phyloP scores from a whole-genome alignment of 805 yeast species.

The Brettanomyces nanus region DNA sequence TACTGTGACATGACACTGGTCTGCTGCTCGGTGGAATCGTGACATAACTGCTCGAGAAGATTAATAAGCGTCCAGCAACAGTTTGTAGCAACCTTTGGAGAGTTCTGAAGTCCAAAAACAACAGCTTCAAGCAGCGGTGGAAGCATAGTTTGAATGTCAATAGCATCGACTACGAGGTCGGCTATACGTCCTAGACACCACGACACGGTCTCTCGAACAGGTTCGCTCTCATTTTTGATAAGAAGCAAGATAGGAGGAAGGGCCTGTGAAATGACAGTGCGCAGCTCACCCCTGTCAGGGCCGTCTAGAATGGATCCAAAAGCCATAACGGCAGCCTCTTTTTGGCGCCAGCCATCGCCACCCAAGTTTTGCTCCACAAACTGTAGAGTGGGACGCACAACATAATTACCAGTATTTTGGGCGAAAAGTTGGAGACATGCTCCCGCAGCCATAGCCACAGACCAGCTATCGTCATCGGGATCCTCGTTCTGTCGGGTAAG shows the following conservation, averaged over 20 bases:
- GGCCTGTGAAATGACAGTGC: constrained; percentile 69
- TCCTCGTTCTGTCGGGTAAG: constrained; percentile 88
- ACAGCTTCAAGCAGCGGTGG: constrained; percentile 70
- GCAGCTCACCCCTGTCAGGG: constrained; percentile 68
- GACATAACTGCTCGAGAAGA: constrained; percentile 72
- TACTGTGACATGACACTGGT: constrained; percentile 67
- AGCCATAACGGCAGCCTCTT: constrained; percentile 99
- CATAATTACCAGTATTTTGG: constrained; percentile 77
- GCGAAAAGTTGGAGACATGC: constrained; percentile 94
- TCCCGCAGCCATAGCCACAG: constrained; percentile 97
- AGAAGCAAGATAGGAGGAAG: constrained; percentile 66
- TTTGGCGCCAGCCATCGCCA: constrained; percentile 64
- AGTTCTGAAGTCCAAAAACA: constrained; percentile 75
- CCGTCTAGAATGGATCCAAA: constrained; percentile 96
- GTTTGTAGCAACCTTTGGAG: constrained; percentile 90
- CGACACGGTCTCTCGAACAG: constrained; percentile 93
- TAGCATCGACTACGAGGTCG: constrained; percentile 72
- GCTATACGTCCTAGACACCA: constrained; percentile 98
- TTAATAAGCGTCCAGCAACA: constrained; percentile 97
- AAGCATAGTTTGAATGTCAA: constrained; percentile 56
- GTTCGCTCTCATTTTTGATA: constrained; percentile 67
- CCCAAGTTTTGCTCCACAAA: constrained; percentile 74
- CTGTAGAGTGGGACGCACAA: constrained; percentile 74
- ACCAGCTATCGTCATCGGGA: constrained; percentile 95
- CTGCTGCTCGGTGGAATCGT: constrained; percentile 38